Conservation (phyloP, 1,284 basidiomycete species). For the Testicularia cyperi region DNA sequence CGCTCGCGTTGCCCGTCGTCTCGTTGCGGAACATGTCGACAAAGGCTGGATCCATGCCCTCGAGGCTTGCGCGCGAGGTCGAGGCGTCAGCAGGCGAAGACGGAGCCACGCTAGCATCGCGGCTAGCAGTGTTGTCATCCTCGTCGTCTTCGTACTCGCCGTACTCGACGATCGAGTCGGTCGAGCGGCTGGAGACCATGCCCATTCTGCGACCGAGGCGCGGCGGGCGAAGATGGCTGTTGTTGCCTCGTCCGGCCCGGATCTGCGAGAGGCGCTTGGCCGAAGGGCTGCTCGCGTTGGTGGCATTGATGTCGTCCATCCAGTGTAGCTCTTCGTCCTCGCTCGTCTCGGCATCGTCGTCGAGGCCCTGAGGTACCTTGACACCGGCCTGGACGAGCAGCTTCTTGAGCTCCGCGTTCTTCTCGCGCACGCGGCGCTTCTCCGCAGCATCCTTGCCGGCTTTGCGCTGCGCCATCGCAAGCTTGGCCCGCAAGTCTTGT, state of each 20-base stretch:
- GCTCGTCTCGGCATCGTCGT: slow-evolving; percentile 44
- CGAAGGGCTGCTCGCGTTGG: slow-evolving; percentile 24
- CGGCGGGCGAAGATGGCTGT: slow-evolving; percentile 11
- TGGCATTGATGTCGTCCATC: slow-evolving; percentile 18
- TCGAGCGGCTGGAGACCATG: slow-evolving; percentile 29
- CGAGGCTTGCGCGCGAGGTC: slow-evolving; percentile 40
- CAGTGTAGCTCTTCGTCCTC: slow-evolving; percentile 42
- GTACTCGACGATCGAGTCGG: slow-evolving; percentile 38
- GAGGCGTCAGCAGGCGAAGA: slow-evolving; percentile 20
- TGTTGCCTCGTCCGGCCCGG: slow-evolving; percentile 22
- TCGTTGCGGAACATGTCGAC: slow-evolving; percentile 29
- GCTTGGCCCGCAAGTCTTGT: slow-evolving; percentile 50
- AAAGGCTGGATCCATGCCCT: slow-evolving; percentile 50
- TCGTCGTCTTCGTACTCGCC: slow-evolving; percentile 30
- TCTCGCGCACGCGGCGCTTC: slow-evolving; percentile 51
- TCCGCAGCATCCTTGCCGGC: slow-evolving; percentile 51
- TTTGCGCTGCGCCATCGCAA: slow-evolving; percentile 50
- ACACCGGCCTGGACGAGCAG: slow-evolving; percentile 46
- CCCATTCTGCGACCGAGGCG: slow-evolving; percentile 27
- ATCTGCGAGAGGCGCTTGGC: slow-evolving; percentile 15
- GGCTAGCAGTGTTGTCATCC: no score
- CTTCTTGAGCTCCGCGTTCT: slow-evolving; percentile 45
- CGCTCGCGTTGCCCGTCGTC: slow-evolving; percentile 14
- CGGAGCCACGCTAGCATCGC: slow-evolving; percentile 2
- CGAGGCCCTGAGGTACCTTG: slow-evolving; percentile 35